These are phyloP conservation scores for Paralagenidium karlingii DNA, from an alignment of 352 stramenopile genomes.

Conservation along the genomic window DNA sequence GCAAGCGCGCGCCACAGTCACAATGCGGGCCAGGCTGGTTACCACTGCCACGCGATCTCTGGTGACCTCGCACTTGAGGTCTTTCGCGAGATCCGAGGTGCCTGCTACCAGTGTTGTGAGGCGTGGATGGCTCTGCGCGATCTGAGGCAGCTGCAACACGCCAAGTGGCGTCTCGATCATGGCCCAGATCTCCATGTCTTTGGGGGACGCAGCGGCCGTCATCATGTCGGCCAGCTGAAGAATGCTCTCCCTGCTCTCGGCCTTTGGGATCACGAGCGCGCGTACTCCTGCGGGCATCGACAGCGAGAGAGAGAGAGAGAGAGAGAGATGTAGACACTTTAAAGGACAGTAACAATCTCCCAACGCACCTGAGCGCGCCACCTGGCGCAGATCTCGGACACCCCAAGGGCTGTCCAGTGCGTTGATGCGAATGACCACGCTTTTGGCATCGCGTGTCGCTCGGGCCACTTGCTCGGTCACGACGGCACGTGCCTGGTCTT, in stretches of 20 bases:
- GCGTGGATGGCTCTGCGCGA: conserved; percentile 6
- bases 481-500: conserved; percentile 9
- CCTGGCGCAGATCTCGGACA: conserved; percentile 8
- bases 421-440: conserved; percentile 19
- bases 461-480: conserved; percentile 5
- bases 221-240: conserved; percentile 9
- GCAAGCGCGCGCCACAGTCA: too few relatives aligned
- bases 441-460: neutral
- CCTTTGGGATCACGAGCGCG: conserved; percentile 17
- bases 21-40: too few relatives aligned
- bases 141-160: conserved; percentile 15
- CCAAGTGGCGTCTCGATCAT: conserved; percentile 23
- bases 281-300: conserved; percentile 2
- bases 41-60: too few relatives aligned
- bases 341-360: neutral
- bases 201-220: conserved; percentile 3
- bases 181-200: conserved; percentile 15
- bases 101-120: conserved; percentile 15
- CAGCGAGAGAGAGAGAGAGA: too few relatives aligned
- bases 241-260: conserved; percentile 13
- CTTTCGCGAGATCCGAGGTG: too few relatives aligned
- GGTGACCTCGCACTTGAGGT: too few relatives aligned
- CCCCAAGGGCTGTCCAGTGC: conserved; percentile 14
- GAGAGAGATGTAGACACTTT: too few relatives aligned
- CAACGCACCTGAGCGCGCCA: conserved; percentile 1